A percentile compares a stretch with the other conserved stretches of the same genome.
phyloP scores from a whole-genome alignment of 371 early-diverging fungal species.

The Cokeromyces recurvatus region DNA sequence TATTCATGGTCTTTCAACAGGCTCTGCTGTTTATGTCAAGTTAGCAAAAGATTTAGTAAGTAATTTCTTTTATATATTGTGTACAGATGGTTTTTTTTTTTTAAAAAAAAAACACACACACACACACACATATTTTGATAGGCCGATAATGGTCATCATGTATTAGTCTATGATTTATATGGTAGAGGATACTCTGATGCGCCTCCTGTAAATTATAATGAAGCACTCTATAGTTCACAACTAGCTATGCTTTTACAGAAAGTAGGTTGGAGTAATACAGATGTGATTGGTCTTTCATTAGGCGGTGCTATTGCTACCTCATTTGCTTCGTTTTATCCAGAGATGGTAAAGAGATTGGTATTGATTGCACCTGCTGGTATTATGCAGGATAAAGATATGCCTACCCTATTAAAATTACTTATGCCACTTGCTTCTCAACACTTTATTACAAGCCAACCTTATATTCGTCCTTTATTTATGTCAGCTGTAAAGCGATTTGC shows the following conservation, averaged over 20 bases:
- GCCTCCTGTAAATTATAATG: slow-evolving; percentile 39
- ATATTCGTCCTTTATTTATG: slow-evolving; percentile 10
- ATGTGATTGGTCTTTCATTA: slow-evolving; percentile 46
- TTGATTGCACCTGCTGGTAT: slow-evolving; percentile 55
- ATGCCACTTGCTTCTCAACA: slow-evolving; percentile 4
- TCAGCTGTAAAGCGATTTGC: background rate
- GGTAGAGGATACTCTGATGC: slow-evolving; percentile 53
- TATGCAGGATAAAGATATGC: slow-evolving; percentile 28
- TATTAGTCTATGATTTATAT: slow-evolving; percentile 51
- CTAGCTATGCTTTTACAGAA: slow-evolving; percentile 42
- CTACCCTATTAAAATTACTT: slow-evolving; percentile 23
- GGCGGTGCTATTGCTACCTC: slow-evolving; percentile 52
- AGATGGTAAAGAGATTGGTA: slow-evolving; percentile 43
- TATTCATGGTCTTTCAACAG: slow-evolving; percentile 52
- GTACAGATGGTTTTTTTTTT: slow-evolving; percentile 40
- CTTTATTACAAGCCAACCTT: slow-evolving; percentile 12
- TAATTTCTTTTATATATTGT: too few relatives aligned
- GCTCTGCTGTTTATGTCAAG: slow-evolving; percentile 25
- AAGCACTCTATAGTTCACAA: slow-evolving; percentile 46
- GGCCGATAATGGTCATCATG: slow-evolving; percentile 40
- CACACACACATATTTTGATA: too few relatives aligned
- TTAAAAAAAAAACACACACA: too few relatives aligned
- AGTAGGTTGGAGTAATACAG: slow-evolving; percentile 47
- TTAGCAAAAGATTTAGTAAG: slow-evolving; percentile 28
- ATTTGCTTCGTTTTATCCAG: slow-evolving; percentile 48